These are phyloP conservation scores for Umbellularia californica DNA, from an alignment of 164 flowering plant genomes.

Conservation along the genomic window DNA sequence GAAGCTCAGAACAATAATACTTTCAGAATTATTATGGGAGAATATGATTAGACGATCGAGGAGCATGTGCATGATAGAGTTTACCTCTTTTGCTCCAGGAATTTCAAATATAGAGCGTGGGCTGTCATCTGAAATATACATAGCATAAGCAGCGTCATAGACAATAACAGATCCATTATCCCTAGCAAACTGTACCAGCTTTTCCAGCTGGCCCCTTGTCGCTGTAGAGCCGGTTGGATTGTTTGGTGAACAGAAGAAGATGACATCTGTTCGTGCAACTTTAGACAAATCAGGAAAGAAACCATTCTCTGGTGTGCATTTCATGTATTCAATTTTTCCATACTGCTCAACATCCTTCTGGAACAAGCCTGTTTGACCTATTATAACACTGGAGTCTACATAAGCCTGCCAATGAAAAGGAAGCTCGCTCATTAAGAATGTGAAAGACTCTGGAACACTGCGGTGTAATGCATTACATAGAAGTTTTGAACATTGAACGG, in stretches of 20 bases:
- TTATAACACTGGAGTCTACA: constrained; percentile 91
- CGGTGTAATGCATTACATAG: background rate
- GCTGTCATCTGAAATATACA: constrained; percentile 81
- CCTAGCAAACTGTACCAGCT: constrained; percentile 79
- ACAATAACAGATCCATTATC: constrained; percentile 87
- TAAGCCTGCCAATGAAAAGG: constrained; percentile 57
- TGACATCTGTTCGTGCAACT: constrained; percentile 64
- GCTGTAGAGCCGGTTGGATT: constrained; percentile 95
- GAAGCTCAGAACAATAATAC: too few relatives aligned
- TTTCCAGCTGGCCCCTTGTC: constrained; percentile 70
- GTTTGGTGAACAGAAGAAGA: constrained; percentile 95
- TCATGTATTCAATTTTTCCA: constrained; percentile 90
- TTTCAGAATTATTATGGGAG: background rate
- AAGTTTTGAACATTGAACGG: background rate
- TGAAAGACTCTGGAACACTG: background rate
- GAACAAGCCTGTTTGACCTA: constrained; percentile 88
- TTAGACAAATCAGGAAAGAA: constrained; percentile 85
- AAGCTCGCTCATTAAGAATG: background rate
- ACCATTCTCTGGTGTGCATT: constrained; percentile 79
- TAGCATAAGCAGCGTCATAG: constrained; percentile 89
- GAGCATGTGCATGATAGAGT: background rate
- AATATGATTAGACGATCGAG: background rate
- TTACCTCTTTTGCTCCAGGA: constrained; percentile 95
- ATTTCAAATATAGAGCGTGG: constrained; percentile 90
- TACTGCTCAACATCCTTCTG: constrained; percentile 71